Conservation (phyloP, 148 eudicot genomes). For the Silene latifolia region DNA sequence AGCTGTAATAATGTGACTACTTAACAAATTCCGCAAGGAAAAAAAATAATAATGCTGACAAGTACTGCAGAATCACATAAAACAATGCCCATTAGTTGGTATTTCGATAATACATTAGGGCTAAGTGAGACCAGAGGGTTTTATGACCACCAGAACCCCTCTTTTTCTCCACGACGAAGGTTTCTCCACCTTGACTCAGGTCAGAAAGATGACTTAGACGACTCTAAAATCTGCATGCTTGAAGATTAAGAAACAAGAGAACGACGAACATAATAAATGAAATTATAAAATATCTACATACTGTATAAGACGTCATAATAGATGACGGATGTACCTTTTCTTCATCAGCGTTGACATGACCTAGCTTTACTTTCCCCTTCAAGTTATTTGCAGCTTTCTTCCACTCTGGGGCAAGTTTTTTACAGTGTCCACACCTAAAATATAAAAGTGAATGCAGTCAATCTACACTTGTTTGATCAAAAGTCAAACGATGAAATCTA, state of each 20-base stretch:
- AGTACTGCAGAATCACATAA: no score
- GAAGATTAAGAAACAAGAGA: background rate
- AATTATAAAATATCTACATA: background rate
- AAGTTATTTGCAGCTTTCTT: slow-evolving; percentile 86
- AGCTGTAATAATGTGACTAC: no score
- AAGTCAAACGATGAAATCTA: background rate
- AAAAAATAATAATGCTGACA: no score
- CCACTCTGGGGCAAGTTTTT: slow-evolving; percentile 99
- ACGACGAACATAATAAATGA: background rate
- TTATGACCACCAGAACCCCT: no score
- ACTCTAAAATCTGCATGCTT: no score
- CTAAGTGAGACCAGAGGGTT: no score
- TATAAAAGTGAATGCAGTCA: background rate
- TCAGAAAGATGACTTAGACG: no score
- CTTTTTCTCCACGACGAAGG: no score
- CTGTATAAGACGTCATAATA: background rate
- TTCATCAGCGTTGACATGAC: slow-evolving; percentile 90
- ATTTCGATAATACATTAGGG: no score
- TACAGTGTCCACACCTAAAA: slow-evolving; percentile 97
- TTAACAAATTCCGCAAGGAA: no score
- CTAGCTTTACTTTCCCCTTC: slow-evolving; percentile 88
- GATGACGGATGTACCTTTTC: slow-evolving; percentile 57
- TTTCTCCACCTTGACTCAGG: no score
- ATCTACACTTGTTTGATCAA: background rate
- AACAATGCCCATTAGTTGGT: no score